Conservation (phyloP, 768 basidiomycete species). For the Auricularia cornea region DNA sequence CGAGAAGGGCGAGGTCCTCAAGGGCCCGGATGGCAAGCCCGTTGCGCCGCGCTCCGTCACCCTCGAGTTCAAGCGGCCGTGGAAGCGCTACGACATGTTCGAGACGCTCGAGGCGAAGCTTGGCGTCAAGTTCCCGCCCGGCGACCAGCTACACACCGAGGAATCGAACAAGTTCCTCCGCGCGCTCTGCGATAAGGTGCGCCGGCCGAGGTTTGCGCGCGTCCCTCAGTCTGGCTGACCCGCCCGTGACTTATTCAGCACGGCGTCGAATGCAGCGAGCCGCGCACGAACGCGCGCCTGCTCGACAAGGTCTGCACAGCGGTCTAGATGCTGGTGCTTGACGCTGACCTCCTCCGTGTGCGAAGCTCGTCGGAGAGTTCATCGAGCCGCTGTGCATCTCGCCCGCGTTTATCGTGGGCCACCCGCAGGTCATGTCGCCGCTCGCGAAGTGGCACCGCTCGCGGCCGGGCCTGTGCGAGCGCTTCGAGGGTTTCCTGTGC, state of each 20-base stretch:
- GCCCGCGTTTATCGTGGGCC: slow-evolving; percentile 96
- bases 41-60: slow-evolving; percentile 46
- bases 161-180: slow-evolving; percentile 85
- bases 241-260: slow-evolving; percentile 41
- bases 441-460: slow-evolving; percentile 98
- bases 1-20: slow-evolving; percentile 8
- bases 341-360: slow-evolving; percentile 3
- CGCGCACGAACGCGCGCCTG: slow-evolving; percentile 87
- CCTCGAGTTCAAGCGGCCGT: slow-evolving; percentile 86
- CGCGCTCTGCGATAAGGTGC: slow-evolving; percentile 76
- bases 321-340: not conserved
- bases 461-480: slow-evolving; percentile 94
- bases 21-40: slow-evolving; percentile 8
- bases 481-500: slow-evolving; percentile 97
- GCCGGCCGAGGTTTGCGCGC: slow-evolving; percentile 4
- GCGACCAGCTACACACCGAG: slow-evolving; percentile 78
- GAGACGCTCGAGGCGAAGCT: slow-evolving; percentile 91
- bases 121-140: slow-evolving; percentile 84
- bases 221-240: slow-evolving; percentile 1
- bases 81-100: slow-evolving; percentile 99
- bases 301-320: slow-evolving; percentile 70
- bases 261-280: slow-evolving; percentile 93
- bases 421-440: slow-evolving; percentile 99
- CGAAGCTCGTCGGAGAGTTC: slow-evolving; percentile 90
- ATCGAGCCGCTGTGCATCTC: slow-evolving; percentile 96